These are phyloP conservation scores for Tricladium varicosporioides DNA, from an alignment of 2,329 filamentous ascomycete genomes.

Conservation along the genomic window DNA sequence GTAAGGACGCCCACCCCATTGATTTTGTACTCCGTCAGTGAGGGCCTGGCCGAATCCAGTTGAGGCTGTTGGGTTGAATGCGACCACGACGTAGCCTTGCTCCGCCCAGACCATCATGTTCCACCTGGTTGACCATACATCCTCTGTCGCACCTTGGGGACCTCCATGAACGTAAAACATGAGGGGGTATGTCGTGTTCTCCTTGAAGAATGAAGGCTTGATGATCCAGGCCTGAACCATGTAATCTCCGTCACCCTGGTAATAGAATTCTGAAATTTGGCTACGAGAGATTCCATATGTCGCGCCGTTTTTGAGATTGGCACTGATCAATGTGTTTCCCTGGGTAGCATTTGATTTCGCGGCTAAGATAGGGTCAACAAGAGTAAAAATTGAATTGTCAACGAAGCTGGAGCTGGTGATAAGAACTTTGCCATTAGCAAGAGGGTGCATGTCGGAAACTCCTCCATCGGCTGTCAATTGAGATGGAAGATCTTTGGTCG, in stretches of 20 bases:
- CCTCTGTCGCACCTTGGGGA: slow-evolving; percentile 72
- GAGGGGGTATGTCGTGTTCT: slow-evolving; percentile 30
- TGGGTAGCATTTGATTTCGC: slow-evolving; percentile 19
- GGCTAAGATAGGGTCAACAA: slow-evolving; percentile 34
- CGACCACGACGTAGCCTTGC: slow-evolving; percentile 78
- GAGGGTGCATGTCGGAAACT: slow-evolving; percentile 11
- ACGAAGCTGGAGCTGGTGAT: slow-evolving; percentile 63
- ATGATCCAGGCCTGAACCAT: slow-evolving; percentile 52
- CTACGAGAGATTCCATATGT: slow-evolving; percentile 18
- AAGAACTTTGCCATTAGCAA: slow-evolving; percentile 41
- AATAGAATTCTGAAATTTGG: slow-evolving; percentile 26
- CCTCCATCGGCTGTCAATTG: slow-evolving; percentile 15
- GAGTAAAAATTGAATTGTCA: slow-evolving; percentile 68
- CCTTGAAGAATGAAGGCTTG: slow-evolving; percentile 65
- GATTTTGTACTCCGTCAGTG: slow-evolving; percentile 46
- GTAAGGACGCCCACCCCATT: slow-evolving; percentile 64
- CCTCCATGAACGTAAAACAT: slow-evolving; percentile 64
- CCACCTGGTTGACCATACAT: slow-evolving; percentile 79
- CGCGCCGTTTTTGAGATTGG: slow-evolving; percentile 21
- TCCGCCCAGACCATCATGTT: slow-evolving; percentile 82
- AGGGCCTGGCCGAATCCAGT: slow-evolving; percentile 77
- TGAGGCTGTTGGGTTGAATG: slow-evolving; percentile 77
- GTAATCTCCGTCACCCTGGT: slow-evolving; percentile 25
- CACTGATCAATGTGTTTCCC: slow-evolving; percentile 20
- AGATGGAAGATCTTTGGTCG: slow-evolving; percentile 10